Conservation (phyloP, 2,329 filamentous ascomycete genomes). For the Emergomyces pasteurianus region DNA sequence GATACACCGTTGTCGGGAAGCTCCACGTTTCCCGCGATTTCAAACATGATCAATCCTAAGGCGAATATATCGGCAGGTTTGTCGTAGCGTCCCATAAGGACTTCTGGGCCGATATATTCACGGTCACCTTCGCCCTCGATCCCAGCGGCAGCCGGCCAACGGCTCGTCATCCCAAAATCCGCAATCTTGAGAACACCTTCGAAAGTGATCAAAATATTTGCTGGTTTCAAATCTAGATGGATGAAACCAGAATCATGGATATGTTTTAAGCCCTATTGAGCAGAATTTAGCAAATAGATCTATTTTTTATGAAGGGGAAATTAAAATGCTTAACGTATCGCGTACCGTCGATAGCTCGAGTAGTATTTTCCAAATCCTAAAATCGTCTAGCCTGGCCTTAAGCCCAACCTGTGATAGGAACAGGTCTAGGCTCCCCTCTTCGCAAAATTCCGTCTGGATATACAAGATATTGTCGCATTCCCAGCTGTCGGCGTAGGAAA, state of each 20-base stretch:
- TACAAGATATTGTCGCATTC: slow-evolving; percentile 76
- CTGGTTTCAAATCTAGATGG: slow-evolving; percentile 55
- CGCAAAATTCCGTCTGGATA: slow-evolving; percentile 95
- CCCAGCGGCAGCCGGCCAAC: slow-evolving; percentile 61
- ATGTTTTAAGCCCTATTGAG: slow-evolving; percentile 63
- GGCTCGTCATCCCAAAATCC: slow-evolving; percentile 60
- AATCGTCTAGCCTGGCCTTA: slow-evolving; percentile 84
- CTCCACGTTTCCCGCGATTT: slow-evolving; percentile 86
- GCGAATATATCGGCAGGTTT: slow-evolving; percentile 91
- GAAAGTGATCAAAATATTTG: slow-evolving; percentile 54
- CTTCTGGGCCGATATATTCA: slow-evolving; percentile 91
- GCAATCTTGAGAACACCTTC: slow-evolving; percentile 55
- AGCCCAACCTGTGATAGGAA: slow-evolving; percentile 75
- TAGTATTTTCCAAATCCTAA: slow-evolving; percentile 96
- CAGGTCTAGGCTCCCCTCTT: slow-evolving; percentile 78
- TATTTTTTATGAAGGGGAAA: background rate
- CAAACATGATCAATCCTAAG: slow-evolving; percentile 84
- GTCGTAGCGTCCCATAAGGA: slow-evolving; percentile 73
- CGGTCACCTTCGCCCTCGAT: slow-evolving; percentile 90
- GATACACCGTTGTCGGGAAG: slow-evolving; percentile 85
- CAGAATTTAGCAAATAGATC: slow-evolving; percentile 16
- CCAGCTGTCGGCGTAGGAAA: slow-evolving; percentile 79
- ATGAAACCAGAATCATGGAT: slow-evolving; percentile 82
- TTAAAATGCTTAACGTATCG: slow-evolving; percentile 10
- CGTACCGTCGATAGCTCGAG: slow-evolving; percentile 72